Base-by-base conservation (phyloP, 202 grass and related monocot species). In the Carex sylvatica region DNA sequence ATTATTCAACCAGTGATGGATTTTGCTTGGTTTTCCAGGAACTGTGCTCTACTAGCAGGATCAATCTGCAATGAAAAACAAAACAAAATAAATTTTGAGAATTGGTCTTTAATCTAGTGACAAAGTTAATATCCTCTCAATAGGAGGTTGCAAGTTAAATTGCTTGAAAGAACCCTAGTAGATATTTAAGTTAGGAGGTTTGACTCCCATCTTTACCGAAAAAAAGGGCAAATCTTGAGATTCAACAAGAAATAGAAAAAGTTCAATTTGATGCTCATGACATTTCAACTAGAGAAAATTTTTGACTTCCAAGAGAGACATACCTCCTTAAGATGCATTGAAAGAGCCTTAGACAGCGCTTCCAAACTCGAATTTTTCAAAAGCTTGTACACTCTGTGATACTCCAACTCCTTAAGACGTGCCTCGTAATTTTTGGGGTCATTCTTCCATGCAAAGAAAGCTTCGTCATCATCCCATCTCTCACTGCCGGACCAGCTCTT, bases 371-470 rank as follows among this genome's bases (percentile, higher is more conserved):
- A 93, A 81, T 87, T 84, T 85, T 90, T 89, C 66, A 90, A 87
- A 10, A 99, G 80, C 58, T 88, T 85, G 4, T 83, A 90, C 74
- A 90, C 78, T 67, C 87, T 93, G 22, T 99, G 81, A 36, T 87
- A 83, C 83, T 91, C 91, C 61, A 99, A 86, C 20, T 99, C 96
- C 46, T 90, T 83, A 26, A 96, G 84, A 85, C 85, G 68, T 35
- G 76, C 83, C 72, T 88, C 83, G 28, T 92, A 99, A 83, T 99
- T 99, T 74, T 75, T 90, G 22, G 85, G 35, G 71, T 99, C 86
- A 33, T 92, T 70, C 85, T 89, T 95, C 96, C 96, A 99, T 80
- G 88, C 61, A 6, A 93, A 95, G 86, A 99, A 99, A 47, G 91
- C 90, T 86, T 89, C 89, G 4, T 99, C 93, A 47, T 90, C 88